These are phyloP conservation scores for Hawksworthiomyces lignivorus DNA, from an alignment of 2,329 filamentous ascomycete genomes.

Conservation along the genomic window DNA sequence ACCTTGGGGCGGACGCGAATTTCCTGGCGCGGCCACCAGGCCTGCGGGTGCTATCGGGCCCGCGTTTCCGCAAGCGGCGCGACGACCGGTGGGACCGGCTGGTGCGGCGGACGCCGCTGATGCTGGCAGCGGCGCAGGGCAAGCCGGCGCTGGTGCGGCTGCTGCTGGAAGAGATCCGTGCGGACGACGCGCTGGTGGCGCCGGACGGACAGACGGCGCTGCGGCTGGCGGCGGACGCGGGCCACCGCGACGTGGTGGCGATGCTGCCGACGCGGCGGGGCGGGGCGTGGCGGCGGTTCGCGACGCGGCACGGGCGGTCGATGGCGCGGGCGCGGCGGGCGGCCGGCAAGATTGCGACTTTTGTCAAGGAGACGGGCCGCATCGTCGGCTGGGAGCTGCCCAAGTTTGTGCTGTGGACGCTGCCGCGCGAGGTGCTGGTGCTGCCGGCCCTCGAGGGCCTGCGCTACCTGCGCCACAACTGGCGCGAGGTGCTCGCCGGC, in stretches of 20 bases:
- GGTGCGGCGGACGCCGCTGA: conserved; percentile 33
- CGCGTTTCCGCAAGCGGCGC: background rate
- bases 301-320: conserved; percentile 22
- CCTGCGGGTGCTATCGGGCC: background rate
- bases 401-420: conserved; percentile 1
- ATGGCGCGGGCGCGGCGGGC: conserved; percentile 14
- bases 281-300: conserved; percentile 31
- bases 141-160: conserved; percentile 33
- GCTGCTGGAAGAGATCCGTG: conserved; percentile 31
- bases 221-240: conserved; percentile 32
- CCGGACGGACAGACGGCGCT: conserved; percentile 38
- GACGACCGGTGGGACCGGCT: conserved; percentile 16
- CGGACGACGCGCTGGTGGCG: conserved; percentile 35
- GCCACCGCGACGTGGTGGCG: conserved; percentile 35
- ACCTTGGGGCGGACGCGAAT: conserved; percentile 29
- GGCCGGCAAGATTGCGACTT: conserved; percentile 4
- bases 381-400: conserved; percentile 1
- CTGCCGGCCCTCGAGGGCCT: background rate
- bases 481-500: conserved; percentile 17
- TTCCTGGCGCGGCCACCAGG: conserved; percentile 15
- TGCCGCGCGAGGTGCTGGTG: background rate
- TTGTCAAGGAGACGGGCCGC: background rate
- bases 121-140: conserved; percentile 33
- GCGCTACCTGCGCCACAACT: conserved; percentile 17
- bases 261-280: conserved; percentile 32